These are phyloP conservation scores for Graphilbum fragrans DNA, from an alignment of 2,329 filamentous ascomycete genomes.

Conservation along the genomic window DNA sequence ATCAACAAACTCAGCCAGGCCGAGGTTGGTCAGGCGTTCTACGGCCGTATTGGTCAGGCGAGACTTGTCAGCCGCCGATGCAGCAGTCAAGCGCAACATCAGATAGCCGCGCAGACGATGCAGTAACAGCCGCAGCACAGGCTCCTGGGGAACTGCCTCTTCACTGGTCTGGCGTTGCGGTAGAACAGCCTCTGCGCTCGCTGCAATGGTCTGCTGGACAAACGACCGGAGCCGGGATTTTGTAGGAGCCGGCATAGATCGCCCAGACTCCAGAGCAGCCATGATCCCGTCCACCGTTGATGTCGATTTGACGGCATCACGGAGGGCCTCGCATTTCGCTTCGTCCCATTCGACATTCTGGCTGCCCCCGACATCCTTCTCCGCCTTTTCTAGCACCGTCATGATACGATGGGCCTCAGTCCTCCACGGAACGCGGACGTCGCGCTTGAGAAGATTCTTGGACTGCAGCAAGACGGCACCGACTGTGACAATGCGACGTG, in stretches of 20 bases:
- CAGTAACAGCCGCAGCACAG: constrained; percentile 54
- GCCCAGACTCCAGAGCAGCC: constrained; percentile 48
- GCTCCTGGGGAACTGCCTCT: constrained; percentile 33
- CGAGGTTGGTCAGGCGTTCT: constrained; percentile 57
- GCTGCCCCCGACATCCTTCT: constrained; percentile 15
- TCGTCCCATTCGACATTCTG: background rate
- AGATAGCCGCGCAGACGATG: constrained; percentile 57
- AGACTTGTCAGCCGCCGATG: constrained; percentile 57
- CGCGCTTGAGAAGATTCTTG: constrained; percentile 73
- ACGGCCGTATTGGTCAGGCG: constrained; percentile 55
- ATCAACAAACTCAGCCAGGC: constrained; percentile 61
- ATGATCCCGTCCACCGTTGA: constrained; percentile 47
- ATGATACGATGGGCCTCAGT: constrained; percentile 61
- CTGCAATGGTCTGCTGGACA: constrained; percentile 42
- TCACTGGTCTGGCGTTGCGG: background rate
- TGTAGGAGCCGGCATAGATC: constrained; percentile 53
- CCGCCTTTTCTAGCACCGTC: constrained; percentile 47
- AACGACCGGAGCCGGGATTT: constrained; percentile 46
- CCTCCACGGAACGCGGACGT: constrained; percentile 68
- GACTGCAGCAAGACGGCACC: constrained; percentile 66
- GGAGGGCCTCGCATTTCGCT: background rate
- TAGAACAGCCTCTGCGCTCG: constrained; percentile 29
- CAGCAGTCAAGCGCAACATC: constrained; percentile 49
- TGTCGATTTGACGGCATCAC: background rate
- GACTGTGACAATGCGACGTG: constrained; percentile 56